Percentiles rank a stretch among this genome's conserved stretches.
phyloP scores from a whole-genome alignment of 192 early-diverging fungal genomes.

The Entomortierella lignicola region DNA sequence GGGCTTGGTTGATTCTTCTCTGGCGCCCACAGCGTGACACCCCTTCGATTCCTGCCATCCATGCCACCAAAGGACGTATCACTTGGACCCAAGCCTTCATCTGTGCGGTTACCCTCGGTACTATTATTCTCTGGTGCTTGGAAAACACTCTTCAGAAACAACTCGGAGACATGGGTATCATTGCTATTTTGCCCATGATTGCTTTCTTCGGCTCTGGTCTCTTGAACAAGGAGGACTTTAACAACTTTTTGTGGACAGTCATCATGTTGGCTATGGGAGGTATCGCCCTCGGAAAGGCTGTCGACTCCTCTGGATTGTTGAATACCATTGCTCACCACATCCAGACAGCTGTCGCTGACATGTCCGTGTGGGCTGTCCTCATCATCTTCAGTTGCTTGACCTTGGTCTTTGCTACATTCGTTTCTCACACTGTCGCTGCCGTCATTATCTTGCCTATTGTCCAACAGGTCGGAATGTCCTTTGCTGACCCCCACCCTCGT shows the following conservation, averaged over 20 bases:
- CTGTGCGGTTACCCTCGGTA: conserved; percentile 64
- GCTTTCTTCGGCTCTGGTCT: conserved; percentile 79
- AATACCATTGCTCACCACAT: conserved; percentile 68
- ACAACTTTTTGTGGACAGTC: conserved; percentile 71
- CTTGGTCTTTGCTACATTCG: conserved; percentile 76
- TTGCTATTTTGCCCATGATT: conserved; percentile 78
- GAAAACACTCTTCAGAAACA: conserved; percentile 64
- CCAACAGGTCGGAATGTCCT: conserved; percentile 68
- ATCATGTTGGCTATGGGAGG: conserved; percentile 81
- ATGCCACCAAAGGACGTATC: conserved; percentile 55
- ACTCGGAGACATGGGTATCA: conserved; percentile 79
- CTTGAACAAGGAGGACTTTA: conserved; percentile 80
- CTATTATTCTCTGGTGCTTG: conserved; percentile 80
- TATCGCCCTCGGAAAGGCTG: conserved; percentile 79
- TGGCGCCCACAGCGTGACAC: conserved; percentile 68
- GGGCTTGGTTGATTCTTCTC: conserved; percentile 71
- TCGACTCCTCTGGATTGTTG: conserved; percentile 77
- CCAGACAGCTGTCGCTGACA: conserved; percentile 59
- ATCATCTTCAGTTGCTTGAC: conserved; percentile 71
- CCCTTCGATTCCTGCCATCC: conserved; percentile 57
- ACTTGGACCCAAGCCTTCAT: conserved; percentile 68
- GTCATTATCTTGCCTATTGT: conserved; percentile 80
- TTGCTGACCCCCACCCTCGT: conserved; percentile 75
- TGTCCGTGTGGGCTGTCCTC: conserved; percentile 66
- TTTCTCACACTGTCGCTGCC: conserved; percentile 84